Percentiles rank a stretch among this genome's conserved stretches.
Conservation (phyloP, 129 eudicot genomes). For the Flaveria linearis region DNA sequence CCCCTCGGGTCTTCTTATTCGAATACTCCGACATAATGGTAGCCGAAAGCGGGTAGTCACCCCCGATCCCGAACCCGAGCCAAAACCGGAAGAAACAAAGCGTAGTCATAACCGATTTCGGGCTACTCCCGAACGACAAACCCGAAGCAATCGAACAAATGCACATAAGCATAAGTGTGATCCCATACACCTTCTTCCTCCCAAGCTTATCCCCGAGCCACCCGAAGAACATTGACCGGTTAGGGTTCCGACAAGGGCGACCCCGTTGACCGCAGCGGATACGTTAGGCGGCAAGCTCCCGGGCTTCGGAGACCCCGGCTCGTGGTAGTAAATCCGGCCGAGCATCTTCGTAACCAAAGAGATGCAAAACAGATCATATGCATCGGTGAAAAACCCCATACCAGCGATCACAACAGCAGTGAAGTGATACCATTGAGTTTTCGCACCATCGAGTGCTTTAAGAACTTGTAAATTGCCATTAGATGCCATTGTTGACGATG, state of each 20-base stretch:
- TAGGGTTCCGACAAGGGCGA: slow-evolving; percentile 54
- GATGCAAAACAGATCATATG: slow-evolving; percentile 60
- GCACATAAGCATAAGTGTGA: slow-evolving; percentile 58
- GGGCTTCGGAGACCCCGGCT: slow-evolving; percentile 46
- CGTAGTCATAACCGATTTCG: slow-evolving; percentile 46
- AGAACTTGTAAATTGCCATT: slow-evolving; percentile 43
- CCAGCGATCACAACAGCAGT: slow-evolving; percentile 61
- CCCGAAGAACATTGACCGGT: slow-evolving; percentile 54
- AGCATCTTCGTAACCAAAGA: slow-evolving; percentile 56
- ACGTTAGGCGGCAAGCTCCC: slow-evolving; percentile 51
- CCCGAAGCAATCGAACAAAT: slow-evolving; percentile 51
- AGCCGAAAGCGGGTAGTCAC: slow-evolving; percentile 55
- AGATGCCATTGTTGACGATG: slow-evolving; percentile 8
- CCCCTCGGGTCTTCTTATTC: slow-evolving; percentile 57
- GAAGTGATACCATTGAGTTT: slow-evolving; percentile 65
- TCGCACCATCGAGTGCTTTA: slow-evolving; percentile 51
- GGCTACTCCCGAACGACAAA: slow-evolving; percentile 46
- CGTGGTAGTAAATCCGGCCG: slow-evolving; percentile 53
- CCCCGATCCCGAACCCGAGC: slow-evolving; percentile 64
- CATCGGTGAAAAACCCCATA: slow-evolving; percentile 67
- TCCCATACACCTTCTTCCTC: slow-evolving; percentile 53
- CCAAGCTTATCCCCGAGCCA: slow-evolving; percentile 61
- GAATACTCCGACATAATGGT: slow-evolving; percentile 63
- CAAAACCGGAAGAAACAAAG: slow-evolving; percentile 62
- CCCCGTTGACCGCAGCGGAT: slow-evolving; percentile 55